Base-by-base conservation (phyloP, 352 stramenopile genomes). In the Phytophthora chlamydospora region DNA sequence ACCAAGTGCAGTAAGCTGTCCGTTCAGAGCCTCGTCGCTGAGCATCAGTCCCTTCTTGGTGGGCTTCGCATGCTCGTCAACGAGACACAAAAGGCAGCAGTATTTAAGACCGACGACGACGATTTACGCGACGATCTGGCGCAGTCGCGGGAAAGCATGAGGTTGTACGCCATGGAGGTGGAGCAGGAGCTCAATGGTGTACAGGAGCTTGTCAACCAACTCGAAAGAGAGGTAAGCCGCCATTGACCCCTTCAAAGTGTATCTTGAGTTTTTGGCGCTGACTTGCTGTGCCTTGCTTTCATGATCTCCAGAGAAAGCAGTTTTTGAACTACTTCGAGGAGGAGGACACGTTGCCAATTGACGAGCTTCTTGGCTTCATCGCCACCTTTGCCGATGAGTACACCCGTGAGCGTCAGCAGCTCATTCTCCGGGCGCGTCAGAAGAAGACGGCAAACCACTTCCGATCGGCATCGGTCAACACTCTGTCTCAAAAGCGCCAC, bases 271-370 rank as follows among this genome's bases (percentile, higher is more conserved):
- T 12, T 16, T 50, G 17, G 6, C 56, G 29, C 19, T 62, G n/a
- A 40, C 54, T 35, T 34, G 5, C 8, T 56, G 12, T 14, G 42
- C 32, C 19, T 24, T 12, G 6, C 7, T 6, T 49, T 9, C 24
- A 1, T 39, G 4, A 29, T 42, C 17, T 50, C 34, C 41, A 93
- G 83, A 84, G 76, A 77, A 68, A 73, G 38, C 53, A 74, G 10
- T 91, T 92, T 66, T 63, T 91, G 27, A 73, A 83, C 35, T 91
- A 91, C 39, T 90, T 94, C 32, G 83, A 91, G 58, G 85, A 94
- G 58, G 74, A 90, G 34, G 81, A 83, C 17, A 72, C 67, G 0
- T 57, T 88, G 21, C 77, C 86, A 35, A 58, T 94, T 17, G 85
- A 94, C 49, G 83, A 83, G 32, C 40, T 93, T 38, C 64, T 93